A percentile compares a stretch with the other conserved stretches of the same genome.
Evolutionary conservation across 1,284 basidiomycete species (phyloP).

Genomic region (Leccinum angustisporum): DNA sequence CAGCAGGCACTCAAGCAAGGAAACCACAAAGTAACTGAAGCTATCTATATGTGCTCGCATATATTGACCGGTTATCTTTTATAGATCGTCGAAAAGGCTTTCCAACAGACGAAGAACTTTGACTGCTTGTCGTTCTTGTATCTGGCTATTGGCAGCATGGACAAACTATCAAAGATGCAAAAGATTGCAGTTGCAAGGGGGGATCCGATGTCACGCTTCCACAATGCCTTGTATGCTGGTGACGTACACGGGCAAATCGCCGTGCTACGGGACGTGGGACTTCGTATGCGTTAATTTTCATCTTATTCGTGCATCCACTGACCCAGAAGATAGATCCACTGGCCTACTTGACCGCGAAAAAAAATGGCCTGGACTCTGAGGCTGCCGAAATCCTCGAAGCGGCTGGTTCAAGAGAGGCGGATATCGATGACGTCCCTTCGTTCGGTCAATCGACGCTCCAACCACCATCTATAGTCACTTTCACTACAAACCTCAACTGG

Average conservation of each 20-base stretch:
- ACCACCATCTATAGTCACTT: slow-evolving; percentile 77
- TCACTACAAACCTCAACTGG: slow-evolving; percentile 82
- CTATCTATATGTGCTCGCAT: background rate
- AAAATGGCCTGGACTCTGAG: slow-evolving; percentile 89
- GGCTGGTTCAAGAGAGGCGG: slow-evolving; percentile 84
- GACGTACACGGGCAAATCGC: slow-evolving; percentile 83
- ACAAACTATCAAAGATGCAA: slow-evolving; percentile 96
- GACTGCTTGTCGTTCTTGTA: slow-evolving; percentile 98
- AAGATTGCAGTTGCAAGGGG: slow-evolving; percentile 95
- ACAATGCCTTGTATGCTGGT: slow-evolving; percentile 94
- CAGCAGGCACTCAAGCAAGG: slow-evolving; percentile 97
- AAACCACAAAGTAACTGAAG: slow-evolving; percentile 77
- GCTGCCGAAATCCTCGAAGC: slow-evolving; percentile 88
- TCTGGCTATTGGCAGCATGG: slow-evolving; percentile 88
- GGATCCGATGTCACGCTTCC: slow-evolving; percentile 97
- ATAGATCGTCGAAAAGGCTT: slow-evolving; percentile 95
- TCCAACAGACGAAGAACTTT: slow-evolving; percentile 97
- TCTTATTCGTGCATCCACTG: slow-evolving; percentile 6
- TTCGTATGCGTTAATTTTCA: slow-evolving; percentile 59
- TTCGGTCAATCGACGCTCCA: slow-evolving; percentile 67
- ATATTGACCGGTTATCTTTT: slow-evolving; percentile 4
- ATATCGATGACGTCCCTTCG: slow-evolving; percentile 64
- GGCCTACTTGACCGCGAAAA: slow-evolving; percentile 95
- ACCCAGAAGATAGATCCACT: slow-evolving; percentile 66
- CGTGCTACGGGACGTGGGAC: slow-evolving; percentile 90